Evolutionary conservation across 2,329 filamentous ascomycete genomes (phyloP).

Genomic region (Aureobasidium leucospermi): DNA sequence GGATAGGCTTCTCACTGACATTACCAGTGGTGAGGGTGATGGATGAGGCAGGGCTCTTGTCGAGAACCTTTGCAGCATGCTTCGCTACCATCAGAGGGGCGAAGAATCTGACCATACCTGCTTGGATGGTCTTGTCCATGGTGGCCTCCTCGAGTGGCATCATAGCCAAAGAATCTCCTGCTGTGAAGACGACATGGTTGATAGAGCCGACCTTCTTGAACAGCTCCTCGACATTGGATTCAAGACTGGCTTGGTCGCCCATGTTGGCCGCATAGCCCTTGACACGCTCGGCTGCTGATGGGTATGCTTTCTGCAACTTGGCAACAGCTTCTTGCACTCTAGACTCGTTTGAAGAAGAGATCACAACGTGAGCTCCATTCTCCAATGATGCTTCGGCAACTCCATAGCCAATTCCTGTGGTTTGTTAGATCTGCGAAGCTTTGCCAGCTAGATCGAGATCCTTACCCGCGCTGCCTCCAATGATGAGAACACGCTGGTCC

Average conservation of each 20-base stretch:
- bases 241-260: constrained; percentile 37
- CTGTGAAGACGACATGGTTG: constrained; percentile 53
- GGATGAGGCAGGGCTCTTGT: constrained; percentile 35
- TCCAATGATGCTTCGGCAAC: constrained; percentile 53
- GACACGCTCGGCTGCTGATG: constrained; percentile 33
- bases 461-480: constrained; percentile 48
- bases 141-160: constrained; percentile 36
- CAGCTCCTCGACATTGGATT: constrained; percentile 40
- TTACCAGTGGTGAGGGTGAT: constrained; percentile 52
- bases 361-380: constrained; percentile 48
- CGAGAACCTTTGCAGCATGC: constrained; percentile 39
- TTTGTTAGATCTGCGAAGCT: not conserved
- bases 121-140: constrained; percentile 34
- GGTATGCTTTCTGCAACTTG: constrained; percentile 38
- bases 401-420: constrained; percentile 52
- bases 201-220: constrained; percentile 36
- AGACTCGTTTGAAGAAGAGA: constrained; percentile 51
- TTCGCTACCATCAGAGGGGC: constrained; percentile 48
- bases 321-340: constrained; percentile 43
- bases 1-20: constrained; percentile 44
- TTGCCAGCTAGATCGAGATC: not conserved
- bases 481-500: constrained; percentile 46
- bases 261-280: constrained; percentile 44
- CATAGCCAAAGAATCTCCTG: constrained; percentile 41
- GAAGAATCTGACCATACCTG: constrained; percentile 43